Evolutionary conservation across 768 basidiomycete species (phyloP), one percentile per base, ranked within the genome.

Genomic region (Agaricus bisporus): DNA sequence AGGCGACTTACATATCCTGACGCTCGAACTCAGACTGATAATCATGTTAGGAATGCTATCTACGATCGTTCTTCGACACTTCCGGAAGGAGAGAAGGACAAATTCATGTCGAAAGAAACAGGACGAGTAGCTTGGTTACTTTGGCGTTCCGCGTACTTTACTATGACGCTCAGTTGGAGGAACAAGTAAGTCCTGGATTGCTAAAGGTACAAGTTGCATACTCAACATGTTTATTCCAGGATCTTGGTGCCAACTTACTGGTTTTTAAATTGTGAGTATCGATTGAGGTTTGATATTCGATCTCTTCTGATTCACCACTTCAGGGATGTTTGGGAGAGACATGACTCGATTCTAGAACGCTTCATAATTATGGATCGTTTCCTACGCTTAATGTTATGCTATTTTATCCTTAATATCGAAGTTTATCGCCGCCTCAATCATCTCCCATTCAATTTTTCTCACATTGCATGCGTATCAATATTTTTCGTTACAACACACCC

Each of bases 61-160:
- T 88, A 87, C 60, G 87, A 88, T 69, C 73, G 83, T 51, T 77
- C 83, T 41, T 70, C 72, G 14, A 70, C 75, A 41, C 11, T 39
- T 26, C 42, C 51, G 1, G 71, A 74, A 45, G 71, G 58, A 26
- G 65, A 42, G 10, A 54, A 61, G 14, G 61, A 64, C n/a, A 73
- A 78, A 7, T 69, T 80, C 60, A 69, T 82, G 68, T 68, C 74
- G 51, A 82, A 80, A 64, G 79, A 88, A 68, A 74, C 80, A 37
- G 82, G 87, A 25, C 75, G 85, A 36, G 57, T 86, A 37, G 88
- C 88, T 10, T 90, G 87, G 87, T 71, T 90, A 29, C 71, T 90
- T 45, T 90, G 88, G 88, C 75, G 88, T 49, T 85, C 83, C 15
- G 87, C 88, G 1, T 91, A 91, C 68, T 87, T 88, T 65, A 86